Conservation (phyloP, 2,329 filamentous ascomycete species). For the Penicillium palitans region DNA sequence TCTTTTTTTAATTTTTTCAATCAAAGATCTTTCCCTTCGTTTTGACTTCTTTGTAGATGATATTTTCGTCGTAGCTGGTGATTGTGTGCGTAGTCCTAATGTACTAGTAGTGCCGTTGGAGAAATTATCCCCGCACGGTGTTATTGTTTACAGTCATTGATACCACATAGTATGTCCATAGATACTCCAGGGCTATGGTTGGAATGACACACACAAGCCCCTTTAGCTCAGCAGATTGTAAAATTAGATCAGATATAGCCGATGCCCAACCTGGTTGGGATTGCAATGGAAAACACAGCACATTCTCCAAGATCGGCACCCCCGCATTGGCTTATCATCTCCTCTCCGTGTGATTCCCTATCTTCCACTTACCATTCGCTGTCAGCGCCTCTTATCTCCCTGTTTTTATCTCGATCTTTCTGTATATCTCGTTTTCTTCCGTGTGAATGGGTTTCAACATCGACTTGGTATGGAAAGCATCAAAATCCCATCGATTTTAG, state of each 20-base stretch:
- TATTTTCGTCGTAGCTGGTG: not conserved
- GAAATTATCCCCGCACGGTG: constrained; percentile 3
- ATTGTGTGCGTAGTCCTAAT: not conserved
- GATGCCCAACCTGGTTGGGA: not conserved
- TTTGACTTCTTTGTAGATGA: not conserved
- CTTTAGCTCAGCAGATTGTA: not conserved
- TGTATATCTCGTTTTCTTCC: constrained; percentile 2
- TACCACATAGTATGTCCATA: not conserved
- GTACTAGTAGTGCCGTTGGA: not conserved
- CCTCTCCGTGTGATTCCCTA: constrained; percentile 10
- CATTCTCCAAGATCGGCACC: constrained; percentile 13
- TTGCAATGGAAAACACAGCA: not conserved
- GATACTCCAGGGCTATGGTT: not conserved
- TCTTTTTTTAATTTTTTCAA: not conserved
- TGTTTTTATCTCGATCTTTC: not conserved
- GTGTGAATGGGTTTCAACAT: constrained; percentile 10
- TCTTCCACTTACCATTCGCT: constrained; percentile 18
- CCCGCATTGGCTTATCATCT: constrained; percentile 23
- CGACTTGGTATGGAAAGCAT: constrained; percentile 56
- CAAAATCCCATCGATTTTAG: constrained; percentile 59
- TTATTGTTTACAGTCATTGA: too few species aligned
- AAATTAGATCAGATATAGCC: not conserved
- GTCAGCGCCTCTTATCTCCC: constrained; percentile 12
- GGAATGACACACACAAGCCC: not conserved
- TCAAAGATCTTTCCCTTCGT: not conserved